These are phyloP conservation scores for Lecanicillium sp. DNA, from an alignment of 2,329 filamentous ascomycete genomes.

Conservation along the genomic window DNA sequence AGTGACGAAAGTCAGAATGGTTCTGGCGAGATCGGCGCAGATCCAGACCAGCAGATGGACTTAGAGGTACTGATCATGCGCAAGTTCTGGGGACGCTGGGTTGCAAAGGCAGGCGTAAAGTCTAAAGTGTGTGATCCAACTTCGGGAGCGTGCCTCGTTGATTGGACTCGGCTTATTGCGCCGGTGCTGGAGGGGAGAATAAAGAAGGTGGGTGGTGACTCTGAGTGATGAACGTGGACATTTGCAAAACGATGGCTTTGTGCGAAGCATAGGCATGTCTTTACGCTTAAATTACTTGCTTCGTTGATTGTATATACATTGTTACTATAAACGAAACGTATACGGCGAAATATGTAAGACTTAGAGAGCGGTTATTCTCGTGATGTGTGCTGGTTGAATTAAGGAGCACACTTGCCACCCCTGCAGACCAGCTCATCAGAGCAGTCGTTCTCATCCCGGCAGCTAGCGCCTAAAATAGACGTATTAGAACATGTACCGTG, in stretches of 20 bases:
- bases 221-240: too few species aligned
- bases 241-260: too few species aligned
- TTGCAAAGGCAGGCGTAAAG: slow-evolving; percentile 56
- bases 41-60: slow-evolving; percentile 36
- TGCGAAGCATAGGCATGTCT: too few species aligned
- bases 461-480: slow-evolving; percentile 14
- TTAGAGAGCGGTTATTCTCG: too few species aligned
- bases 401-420: slow-evolving; percentile 12
- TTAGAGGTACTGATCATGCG: slow-evolving; percentile 57
- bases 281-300: too few species aligned
- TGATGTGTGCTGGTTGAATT: too few species aligned
- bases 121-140: slow-evolving; percentile 42
- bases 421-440: slow-evolving; percentile 16
- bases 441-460: slow-evolving; percentile 15
- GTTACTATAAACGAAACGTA: not conserved
- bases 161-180: slow-evolving; percentile 76
- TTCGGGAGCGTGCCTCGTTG: slow-evolving; percentile 51
- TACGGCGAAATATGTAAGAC: too few species aligned
- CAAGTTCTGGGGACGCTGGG: slow-evolving; percentile 67
- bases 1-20: too few species aligned
- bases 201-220: not conserved
- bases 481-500: too few species aligned
- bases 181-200: slow-evolving; percentile 75
- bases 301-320: not conserved
- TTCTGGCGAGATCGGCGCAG: slow-evolving; percentile 24